phyloP scores from a whole-genome alignment of 768 basidiomycete genomes.

The Mycena alexandri region DNA sequence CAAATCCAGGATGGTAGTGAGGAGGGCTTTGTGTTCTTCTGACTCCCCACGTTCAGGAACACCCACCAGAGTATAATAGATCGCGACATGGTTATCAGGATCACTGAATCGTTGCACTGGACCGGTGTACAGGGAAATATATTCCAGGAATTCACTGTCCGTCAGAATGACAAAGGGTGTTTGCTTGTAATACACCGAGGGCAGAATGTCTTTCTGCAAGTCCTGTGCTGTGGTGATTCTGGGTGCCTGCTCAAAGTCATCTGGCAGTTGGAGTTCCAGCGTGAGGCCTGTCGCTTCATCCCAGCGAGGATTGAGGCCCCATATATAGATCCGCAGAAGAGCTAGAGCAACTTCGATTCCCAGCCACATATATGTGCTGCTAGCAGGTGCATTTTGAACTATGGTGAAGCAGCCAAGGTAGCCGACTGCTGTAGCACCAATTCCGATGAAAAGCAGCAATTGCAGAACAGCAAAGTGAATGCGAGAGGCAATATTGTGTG shows the following conservation, averaged over 20 bases:
- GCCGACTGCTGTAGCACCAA: not conserved
- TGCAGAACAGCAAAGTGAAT: no score
- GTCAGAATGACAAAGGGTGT: slow-evolving; percentile 4
- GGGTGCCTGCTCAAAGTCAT: not conserved
- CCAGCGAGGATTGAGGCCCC: not conserved
- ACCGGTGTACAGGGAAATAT: slow-evolving; percentile 6
- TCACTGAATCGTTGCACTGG: slow-evolving; percentile 6
- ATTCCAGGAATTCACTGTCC: not conserved
- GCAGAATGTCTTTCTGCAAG: no score
- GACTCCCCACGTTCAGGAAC: no score
- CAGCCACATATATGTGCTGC: not conserved
- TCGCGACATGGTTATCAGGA: no score
- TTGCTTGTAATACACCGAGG: no score
- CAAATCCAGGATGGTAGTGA: slow-evolving; percentile 19
- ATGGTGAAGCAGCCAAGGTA: not conserved
- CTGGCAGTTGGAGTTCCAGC: not conserved
- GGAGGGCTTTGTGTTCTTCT: slow-evolving; percentile 12
- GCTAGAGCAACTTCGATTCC: not conserved
- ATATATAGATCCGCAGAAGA: not conserved
- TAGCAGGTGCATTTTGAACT: not conserved
- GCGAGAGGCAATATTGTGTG: no score
- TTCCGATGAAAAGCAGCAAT: not conserved
- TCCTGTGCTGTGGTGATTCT: not conserved
- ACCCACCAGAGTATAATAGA: slow-evolving; percentile 9
- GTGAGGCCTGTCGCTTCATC: not conserved